Conservation (phyloP, 2,329 filamentous ascomycete genomes). For the Cladophialophora yegresii region DNA sequence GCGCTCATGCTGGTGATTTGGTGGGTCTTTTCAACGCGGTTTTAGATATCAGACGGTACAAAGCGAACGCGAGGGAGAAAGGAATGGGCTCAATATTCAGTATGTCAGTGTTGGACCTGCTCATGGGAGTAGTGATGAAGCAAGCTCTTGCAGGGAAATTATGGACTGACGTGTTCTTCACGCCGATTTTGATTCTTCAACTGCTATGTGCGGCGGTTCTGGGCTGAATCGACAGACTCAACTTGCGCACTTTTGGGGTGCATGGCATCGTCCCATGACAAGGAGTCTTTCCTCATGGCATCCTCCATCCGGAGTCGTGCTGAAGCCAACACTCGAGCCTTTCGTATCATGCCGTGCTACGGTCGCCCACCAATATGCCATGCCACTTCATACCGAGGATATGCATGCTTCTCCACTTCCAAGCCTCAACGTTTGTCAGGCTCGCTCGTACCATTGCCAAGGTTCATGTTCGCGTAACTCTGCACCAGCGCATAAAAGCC, state of each 20-base stretch:
- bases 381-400: not conserved
- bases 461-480: not conserved
- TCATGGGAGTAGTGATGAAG: not conserved
- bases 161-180: not conserved
- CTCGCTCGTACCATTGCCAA: not conserved
- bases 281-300: not conserved
- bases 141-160: not conserved
- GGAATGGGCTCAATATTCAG: not conserved
- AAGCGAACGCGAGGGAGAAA: not conserved
- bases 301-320: not conserved
- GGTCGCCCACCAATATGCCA: not conserved
- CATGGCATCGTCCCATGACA: not conserved
- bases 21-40: conserved; percentile 10
- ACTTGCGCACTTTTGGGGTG: not conserved
- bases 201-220: not conserved
- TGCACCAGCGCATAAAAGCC: not conserved
- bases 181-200: not conserved
- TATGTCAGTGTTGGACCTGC: not conserved
- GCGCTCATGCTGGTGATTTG: conserved; percentile 20
- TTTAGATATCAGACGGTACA: not conserved
- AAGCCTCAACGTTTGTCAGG: not conserved
- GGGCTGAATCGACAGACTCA: not conserved
- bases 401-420: not conserved
- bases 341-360: not conserved
- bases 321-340: not conserved